Conservation (phyloP, 164 flowering plant genomes). For the Amborella trichopoda region DNA sequence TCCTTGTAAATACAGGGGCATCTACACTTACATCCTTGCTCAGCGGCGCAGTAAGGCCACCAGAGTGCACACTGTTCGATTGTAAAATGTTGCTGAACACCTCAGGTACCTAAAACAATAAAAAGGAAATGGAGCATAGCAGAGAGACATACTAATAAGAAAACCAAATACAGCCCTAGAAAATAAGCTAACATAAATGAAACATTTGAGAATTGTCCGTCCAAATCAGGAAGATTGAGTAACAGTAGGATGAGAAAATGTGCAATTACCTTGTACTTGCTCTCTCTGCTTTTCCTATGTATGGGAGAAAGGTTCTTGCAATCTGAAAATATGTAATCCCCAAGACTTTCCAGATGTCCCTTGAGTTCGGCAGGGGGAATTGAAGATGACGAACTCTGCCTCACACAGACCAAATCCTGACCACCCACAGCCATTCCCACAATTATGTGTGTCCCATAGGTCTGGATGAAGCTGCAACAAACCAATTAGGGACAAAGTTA, state of each 20-base stretch:
- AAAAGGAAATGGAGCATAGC: too few relatives aligned
- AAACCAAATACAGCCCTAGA: too few relatives aligned
- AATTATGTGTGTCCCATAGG: constrained; percentile 81
- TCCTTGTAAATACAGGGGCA: too few relatives aligned
- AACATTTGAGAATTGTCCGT: too few relatives aligned
- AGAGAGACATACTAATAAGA: too few relatives aligned
- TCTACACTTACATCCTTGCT: constrained; percentile 94
- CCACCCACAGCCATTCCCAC: constrained; percentile 87
- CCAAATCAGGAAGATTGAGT: too few relatives aligned
- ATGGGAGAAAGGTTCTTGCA: constrained; percentile 36
- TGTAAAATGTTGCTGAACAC: constrained; percentile 54
- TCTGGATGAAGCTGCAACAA: constrained; percentile 56
- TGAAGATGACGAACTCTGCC: constrained; percentile 56
- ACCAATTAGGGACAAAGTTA: not conserved
- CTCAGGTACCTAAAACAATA: constrained; percentile 58
- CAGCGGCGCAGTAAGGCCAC: constrained; percentile 62
- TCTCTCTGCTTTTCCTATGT: constrained; percentile 39
- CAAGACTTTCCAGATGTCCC: constrained; percentile 69
- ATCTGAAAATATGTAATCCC: constrained; percentile 72
- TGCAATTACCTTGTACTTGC: constrained; percentile 34
- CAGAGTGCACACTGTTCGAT: constrained; percentile 51
- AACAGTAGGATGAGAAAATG: not conserved
- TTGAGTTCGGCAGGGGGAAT: constrained; percentile 65
- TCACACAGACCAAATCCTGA: constrained; percentile 67
- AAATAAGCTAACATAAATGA: too few relatives aligned